Base-by-base conservation (phyloP, 2,329 filamentous ascomycete species). In the Cytospora leucostoma region DNA sequence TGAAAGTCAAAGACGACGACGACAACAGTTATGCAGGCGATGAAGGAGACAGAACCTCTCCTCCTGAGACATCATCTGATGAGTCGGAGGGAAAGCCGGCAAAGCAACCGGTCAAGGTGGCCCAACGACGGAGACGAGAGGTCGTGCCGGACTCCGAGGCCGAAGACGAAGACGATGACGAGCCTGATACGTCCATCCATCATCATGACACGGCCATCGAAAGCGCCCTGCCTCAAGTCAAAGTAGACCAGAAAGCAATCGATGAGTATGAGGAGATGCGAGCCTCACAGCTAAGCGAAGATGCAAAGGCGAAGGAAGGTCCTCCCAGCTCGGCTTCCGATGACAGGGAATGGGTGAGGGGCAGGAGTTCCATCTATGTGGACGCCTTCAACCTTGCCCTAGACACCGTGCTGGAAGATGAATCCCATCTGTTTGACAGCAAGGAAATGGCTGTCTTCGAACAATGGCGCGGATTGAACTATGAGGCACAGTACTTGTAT, bases 371-470 rank as follows among this genome's bases (percentile, higher is more conserved):
- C 1, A 92, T 99, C 61, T 99, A 99, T 71, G 92, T 97, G 19
- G 95, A 99, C 77, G 95, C 95, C 0, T 99, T 99, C 80, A 97
- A 97, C 71, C 80, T 98, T 15, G 92, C 94, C 2, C 79, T 99
- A 56, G 88, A 94, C 64, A 97, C 92, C 0, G 95, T 99, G 4
- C 78, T 98, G 13, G 88, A 92, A 56, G 92, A 98, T 63, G 95
- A 99, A 75, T 84, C 85, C 0, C 92, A 97, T 75, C 79, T 99
- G 0, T 99, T 98, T 73, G 85, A 95, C 70, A 84, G 87, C 63
- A 88, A 86, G 19, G 95, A 99, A 75, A 84, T 82, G 70, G 80
- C 84, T 15, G 82, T 98, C 0, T 98, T 99, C 73, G 77, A 80
- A 3, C 80, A 88, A 63, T 99, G 94, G 93, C 84, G 80, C 65